Percentiles rank a stretch among this genome's conserved stretches.
These are phyloP conservation scores for Cucumis sativus DNA, from an alignment of 306 rosid species.

Conservation along the genomic window DNA sequence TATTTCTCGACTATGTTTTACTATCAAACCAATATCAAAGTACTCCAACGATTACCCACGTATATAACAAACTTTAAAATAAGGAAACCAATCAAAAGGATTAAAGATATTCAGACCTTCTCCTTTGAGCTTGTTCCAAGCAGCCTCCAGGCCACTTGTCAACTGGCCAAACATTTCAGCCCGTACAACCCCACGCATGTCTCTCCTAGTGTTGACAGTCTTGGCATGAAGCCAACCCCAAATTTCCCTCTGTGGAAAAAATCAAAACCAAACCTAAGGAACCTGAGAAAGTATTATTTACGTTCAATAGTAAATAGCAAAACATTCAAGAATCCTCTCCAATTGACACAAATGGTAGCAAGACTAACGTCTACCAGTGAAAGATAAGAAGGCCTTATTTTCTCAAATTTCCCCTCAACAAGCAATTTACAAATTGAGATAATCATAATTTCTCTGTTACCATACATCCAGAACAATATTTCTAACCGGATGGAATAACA, in stretches of 20 bases:
- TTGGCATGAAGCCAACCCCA: slow-evolving; percentile 83
- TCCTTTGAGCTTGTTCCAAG: slow-evolving; percentile 96
- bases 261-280: background rate
- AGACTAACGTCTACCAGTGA: background rate
- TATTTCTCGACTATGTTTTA: background rate
- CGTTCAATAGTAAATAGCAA: background rate
- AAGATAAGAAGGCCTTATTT: background rate
- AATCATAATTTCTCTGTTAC: background rate
- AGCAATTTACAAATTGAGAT: background rate
- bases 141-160: slow-evolving; percentile 81
- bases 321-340: background rate
- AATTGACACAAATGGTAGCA: background rate
- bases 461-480: background rate
- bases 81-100: background rate
- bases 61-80: background rate
- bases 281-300: background rate
- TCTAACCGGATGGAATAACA: background rate
- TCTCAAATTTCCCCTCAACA: background rate
- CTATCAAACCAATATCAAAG: background rate
- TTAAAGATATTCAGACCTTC: slow-evolving; percentile 40
- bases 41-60: background rate
- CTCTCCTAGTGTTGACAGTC: slow-evolving; percentile 23
- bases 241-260: slow-evolving; percentile 49
- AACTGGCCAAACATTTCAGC: slow-evolving; percentile 98
- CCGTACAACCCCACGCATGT: slow-evolving; percentile 45